A percentile compares a stretch with the other conserved stretches of the same genome.
These are phyloP conservation scores for Magnolia sinica DNA, from an alignment of 164 flowering plant genomes.

Conservation along the genomic window DNA sequence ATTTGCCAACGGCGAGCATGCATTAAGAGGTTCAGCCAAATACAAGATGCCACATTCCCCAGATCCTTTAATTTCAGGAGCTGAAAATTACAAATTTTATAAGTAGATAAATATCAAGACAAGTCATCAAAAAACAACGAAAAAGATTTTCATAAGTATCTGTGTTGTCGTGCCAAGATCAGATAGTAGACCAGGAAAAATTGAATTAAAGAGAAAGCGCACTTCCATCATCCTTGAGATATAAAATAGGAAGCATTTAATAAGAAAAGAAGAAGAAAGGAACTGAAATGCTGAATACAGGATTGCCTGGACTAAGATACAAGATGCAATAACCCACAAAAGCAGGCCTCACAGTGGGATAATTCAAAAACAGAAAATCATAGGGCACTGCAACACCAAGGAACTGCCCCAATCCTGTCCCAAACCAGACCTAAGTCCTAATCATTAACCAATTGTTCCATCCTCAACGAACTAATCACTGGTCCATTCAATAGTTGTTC, in stretches of 20 bases:
- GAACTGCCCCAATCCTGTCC: too few relatives aligned
- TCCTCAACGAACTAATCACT: too few relatives aligned
- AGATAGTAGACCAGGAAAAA: neutral
- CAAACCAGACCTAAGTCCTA: too few relatives aligned
- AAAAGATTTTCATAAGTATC: neutral
- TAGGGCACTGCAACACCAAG: too few relatives aligned
- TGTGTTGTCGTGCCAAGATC: neutral
- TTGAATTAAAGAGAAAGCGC: neutral
- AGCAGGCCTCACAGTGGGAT: too few relatives aligned
- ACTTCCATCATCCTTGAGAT: neutral
- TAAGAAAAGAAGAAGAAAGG: too few relatives aligned
- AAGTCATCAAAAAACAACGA: neutral
- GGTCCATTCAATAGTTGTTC: too few relatives aligned
- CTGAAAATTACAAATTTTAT: conserved; percentile 39
- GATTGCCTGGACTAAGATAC: too few relatives aligned
- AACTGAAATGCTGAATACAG: too few relatives aligned
- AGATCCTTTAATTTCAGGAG: conserved; percentile 56
- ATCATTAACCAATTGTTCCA: too few relatives aligned
- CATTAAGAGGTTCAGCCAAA: conserved; percentile 80
- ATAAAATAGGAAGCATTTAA: neutral
- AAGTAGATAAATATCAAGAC: conserved; percentile 1
- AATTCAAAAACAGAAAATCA: too few relatives aligned
- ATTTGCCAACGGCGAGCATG: conserved; percentile 61
- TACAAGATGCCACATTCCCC: conserved; percentile 67
- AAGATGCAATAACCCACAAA: too few relatives aligned